Evolutionary conservation across 176 grass and related monocot genomes (phyloP), one percentile per base, ranked within the genome.

Genomic region (barley (Hordeum vulgare)): DNA sequence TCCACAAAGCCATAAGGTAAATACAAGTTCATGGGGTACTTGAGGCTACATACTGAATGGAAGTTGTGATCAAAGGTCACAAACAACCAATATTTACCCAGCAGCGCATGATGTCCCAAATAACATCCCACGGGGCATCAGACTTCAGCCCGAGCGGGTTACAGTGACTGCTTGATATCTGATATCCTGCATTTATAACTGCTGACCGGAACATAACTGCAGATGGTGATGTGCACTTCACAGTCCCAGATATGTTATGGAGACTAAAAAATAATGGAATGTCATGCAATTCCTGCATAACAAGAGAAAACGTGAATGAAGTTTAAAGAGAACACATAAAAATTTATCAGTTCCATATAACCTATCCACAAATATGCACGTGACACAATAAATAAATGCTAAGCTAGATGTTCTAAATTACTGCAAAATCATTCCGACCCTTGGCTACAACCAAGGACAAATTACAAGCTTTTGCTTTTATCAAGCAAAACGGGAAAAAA

Each of bases 41-140:
- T 49, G 45, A 49, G 45, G 47, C 15, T 51, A 51, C 12, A 79
- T 49, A 27, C 18, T 31, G 34, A 66, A 66, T 66, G 28, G 4
- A 35, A 53, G n/a, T 15, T 47, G 37, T 82, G 49, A 53, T 57
- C 57, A 11, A 82, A 82, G 40, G 36, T 56, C 78, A 71, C 42
- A 31, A 53, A 31, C 7, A 72, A 88, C 27, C 36, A 36, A 81
- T 35, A 57, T 21, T 59, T 91, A 99, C 96, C 96, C 96, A 99
- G 75, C 96, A 99, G 35, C 93, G 89, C 96, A 99, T 96, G 74
- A 96, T 99, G 81, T 99, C 96, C 93, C 91, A 99, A 87, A 99
- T 92, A 24, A 99, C 91, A 71, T 99, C 86, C 93, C 90, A 96
- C 59, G 96, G 93, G 78, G 93, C 93, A 92, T 99, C 89, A 54